phyloP scores from a whole-genome alignment of 2,329 filamentous ascomycete genomes.

The Neonectria neomacrospora region DNA sequence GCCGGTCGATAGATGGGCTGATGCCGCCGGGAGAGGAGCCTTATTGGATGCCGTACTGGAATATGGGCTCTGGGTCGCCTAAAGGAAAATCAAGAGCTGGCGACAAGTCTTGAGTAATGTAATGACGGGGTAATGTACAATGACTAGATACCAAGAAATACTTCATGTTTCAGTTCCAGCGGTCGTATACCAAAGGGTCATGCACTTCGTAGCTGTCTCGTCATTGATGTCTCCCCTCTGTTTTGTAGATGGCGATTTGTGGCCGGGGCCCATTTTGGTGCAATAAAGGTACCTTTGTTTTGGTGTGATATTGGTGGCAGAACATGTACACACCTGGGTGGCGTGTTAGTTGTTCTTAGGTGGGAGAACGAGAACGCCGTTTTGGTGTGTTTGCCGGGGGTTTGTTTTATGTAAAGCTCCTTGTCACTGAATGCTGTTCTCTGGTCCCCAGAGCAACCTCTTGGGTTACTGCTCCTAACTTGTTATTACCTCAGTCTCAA shows the following conservation, averaged over 20 bases:
- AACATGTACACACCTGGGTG: too few species aligned
- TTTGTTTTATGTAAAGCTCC: too few species aligned
- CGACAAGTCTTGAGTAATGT: neutral
- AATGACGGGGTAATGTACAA: neutral
- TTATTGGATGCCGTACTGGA: constrained; percentile 47
- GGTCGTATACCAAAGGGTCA: neutral
- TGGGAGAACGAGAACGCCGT: too few species aligned
- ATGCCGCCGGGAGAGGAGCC: constrained; percentile 15
- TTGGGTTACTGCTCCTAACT: too few species aligned
- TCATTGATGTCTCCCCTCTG: neutral
- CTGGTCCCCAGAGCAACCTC: too few species aligned
- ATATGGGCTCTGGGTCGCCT: constrained; percentile 6
- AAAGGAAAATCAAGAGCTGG: neutral
- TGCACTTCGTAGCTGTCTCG: neutral
- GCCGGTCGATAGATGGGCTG: constrained; percentile 44
- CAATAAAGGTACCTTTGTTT: too few species aligned
- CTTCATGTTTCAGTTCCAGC: neutral
- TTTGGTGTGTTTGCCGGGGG: too few species aligned
- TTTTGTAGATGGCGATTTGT: too few species aligned
- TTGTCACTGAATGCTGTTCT: too few species aligned
- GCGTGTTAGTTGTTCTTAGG: too few species aligned
- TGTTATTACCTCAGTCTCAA: too few species aligned
- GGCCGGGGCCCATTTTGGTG: neutral
- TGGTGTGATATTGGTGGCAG: too few species aligned
- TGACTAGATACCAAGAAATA: neutral